Conservation (phyloP, 2,329 filamentous ascomycete species). For the Sporothrix brunneoviolacea region DNA sequence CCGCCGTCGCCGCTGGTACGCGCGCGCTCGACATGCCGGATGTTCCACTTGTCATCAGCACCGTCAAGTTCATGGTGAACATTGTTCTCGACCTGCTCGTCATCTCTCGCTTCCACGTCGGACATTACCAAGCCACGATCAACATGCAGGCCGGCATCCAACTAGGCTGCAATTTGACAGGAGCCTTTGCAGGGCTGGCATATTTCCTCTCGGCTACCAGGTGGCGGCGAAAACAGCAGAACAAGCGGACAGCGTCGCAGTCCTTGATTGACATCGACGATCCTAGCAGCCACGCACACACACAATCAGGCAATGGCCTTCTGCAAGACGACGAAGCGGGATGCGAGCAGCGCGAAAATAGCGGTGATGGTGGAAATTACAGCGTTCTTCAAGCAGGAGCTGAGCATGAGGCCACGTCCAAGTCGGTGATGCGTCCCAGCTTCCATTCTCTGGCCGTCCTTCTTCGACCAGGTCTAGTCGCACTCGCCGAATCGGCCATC, state of each 20-base stretch:
- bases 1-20: constrained; percentile 54
- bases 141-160: constrained; percentile 60
- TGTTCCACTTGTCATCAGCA: constrained; percentile 60
- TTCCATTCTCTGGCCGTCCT: constrained; percentile 43
- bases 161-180: constrained; percentile 51
- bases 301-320: not conserved
- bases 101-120: constrained; percentile 59
- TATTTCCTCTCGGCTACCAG: constrained; percentile 51
- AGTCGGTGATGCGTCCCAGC: constrained; percentile 25
- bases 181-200: constrained; percentile 47
- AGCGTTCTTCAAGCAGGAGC: too few species aligned
- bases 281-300: too few species aligned
- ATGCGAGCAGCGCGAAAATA: not conserved
- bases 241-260: too few species aligned
- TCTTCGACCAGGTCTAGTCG: constrained; percentile 49
- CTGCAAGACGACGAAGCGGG: not conserved
- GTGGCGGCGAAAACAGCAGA: constrained; percentile 16
- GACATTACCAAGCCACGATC: constrained; percentile 45
- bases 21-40: constrained; percentile 63
- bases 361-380: too few species aligned
- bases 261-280: too few species aligned
- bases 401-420: too few species aligned
- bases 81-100: constrained; percentile 61
- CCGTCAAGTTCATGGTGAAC: constrained; percentile 57
- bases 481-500: constrained; percentile 58